Base-by-base conservation (phyloP, 805 yeast genomes). In the Candida cerambycidarum region DNA sequence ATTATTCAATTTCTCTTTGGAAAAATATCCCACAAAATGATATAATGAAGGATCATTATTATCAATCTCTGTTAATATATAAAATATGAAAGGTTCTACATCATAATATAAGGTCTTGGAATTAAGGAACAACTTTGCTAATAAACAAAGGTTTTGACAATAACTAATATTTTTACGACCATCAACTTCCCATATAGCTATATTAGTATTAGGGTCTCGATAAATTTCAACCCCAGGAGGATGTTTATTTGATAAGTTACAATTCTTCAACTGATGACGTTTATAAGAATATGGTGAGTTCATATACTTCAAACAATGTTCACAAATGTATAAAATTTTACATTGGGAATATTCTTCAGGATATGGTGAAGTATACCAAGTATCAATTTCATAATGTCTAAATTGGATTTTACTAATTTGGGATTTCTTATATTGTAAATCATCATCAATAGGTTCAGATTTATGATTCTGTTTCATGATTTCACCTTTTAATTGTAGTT, bases 321-420 rank as follows among this genome's bases (percentile, higher is more conserved):
- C 93, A 62, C 98, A 93, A 12, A 92, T 75, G 55, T 82, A 82
- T 35, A 93, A 65, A 2, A 81, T 75, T 32, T 69, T 68, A 35
- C 80, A 76, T 23, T 73, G 73, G 32, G 87, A 78, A 55, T 81
- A 87, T 55, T 87, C 93, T 46, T 85, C 89, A 0, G 98, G 97
- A 58, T 87, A 93, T 1, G 98, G 98, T 0, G 97, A 82, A 3
- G 86, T 79, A 62, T 86, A 90, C 96, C 97, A 89, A 0, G 97
- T 87, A 46, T 84, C 85, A 19, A 93, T 86, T 57, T 85, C 89
- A 59, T 65, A 78, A 33, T 76, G 75, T 27, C 89, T 78, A 50
- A 90, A 80, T 53, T 82, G 89, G 17, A 90, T 82, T 43, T 77
- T 78, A 38, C 76, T 72, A 32, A 85, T 75, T 44, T 74, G 71